Base-by-base conservation (phyloP, 2,329 filamentous ascomycete genomes). In the Apiospora saccharicola region DNA sequence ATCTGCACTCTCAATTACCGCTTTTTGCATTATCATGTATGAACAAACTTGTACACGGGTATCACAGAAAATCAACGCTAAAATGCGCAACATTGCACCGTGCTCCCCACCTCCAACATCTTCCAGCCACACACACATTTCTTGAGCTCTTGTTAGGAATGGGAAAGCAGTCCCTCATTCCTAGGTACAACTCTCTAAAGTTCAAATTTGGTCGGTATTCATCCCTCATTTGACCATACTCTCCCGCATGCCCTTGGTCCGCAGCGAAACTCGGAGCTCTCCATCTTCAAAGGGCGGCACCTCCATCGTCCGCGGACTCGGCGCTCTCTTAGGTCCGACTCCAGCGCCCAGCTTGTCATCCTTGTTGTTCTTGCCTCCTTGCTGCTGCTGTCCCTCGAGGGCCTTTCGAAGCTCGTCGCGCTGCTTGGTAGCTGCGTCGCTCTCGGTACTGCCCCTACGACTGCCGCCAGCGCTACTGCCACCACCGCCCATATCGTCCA, bases 161-260 rank as follows among this genome's bases (percentile, higher is more conserved):
- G 7, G 14, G 22, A 5, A 24, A 41, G 0, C 37, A 22, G 7
- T 4, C 10, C 34, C 43, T 26, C 19, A 14, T 44, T 12, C 19
- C 7, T 10, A 22, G n/a, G 37, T 41, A 10, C 10, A 41, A 7
- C 37, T 41, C 10, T 26, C 30, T 37, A n/a, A 2, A 10, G 22
- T 8, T 22, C 22, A 13, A 4, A 7, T 41, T 44, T 22, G n/a
- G 13, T 14, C 46, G 14, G 14, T 14, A 16, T 5, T 14, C 13
- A 47, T 41, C 12, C 14, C 67, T 68, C n/a, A 68, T 12, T 68
- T 30, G 13, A 68, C 67, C 41, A 85, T 79, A 73, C 86, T 84
- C 79, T 90, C 88, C 53, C 88, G 82, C 76, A 90, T 72, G 0
- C 88, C 89, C 77, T 89, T 90, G 0, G 89, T 90, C 72, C 89